Percentiles rank a stretch among this genome's conserved stretches.
Conservation (phyloP, 2,329 filamentous ascomycete species). For the Aspergillus pseudoviridinutans region DNA sequence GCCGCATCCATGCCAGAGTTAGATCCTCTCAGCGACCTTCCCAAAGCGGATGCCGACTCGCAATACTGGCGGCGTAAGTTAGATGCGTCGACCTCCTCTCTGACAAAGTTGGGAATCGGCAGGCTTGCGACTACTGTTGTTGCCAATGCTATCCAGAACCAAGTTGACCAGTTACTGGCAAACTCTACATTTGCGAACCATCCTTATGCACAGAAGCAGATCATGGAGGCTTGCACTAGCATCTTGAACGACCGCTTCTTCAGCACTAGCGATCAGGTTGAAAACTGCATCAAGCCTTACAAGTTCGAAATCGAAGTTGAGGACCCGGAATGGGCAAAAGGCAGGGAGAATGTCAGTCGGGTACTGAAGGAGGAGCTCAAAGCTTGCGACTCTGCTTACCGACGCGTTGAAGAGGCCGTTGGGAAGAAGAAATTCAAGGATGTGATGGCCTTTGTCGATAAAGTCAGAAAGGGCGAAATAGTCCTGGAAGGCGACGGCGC, state of each 20-base stretch:
- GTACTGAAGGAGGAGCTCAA: conserved; percentile 84
- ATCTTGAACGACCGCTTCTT: conserved; percentile 95
- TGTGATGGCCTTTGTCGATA: conserved; percentile 87
- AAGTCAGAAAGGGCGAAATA: conserved; percentile 79
- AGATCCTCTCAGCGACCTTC: conserved; percentile 71
- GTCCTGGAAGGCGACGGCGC: conserved; percentile 76
- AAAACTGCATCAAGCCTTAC: conserved; percentile 98
- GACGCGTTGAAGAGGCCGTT: conserved; percentile 69
- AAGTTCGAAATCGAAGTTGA: conserved; percentile 98
- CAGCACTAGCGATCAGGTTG: conserved; percentile 94
- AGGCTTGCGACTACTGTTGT: conserved; percentile 89
- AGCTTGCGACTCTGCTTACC: conserved; percentile 76
- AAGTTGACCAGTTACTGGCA: conserved; percentile 73
- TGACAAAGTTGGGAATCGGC: conserved; percentile 93
- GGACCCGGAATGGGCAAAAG: conserved; percentile 79
- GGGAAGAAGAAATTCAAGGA: conserved; percentile 83
- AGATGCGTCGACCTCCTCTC: conserved; percentile 80
- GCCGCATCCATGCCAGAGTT: conserved; percentile 61
- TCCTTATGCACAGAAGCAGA: conserved; percentile 88
- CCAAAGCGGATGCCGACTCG: conserved; percentile 79
- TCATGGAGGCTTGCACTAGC: conserved; percentile 80
- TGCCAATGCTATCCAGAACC: conserved; percentile 77
- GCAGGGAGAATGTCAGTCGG: conserved; percentile 73
- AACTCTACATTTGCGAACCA: conserved; percentile 84
- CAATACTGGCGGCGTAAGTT: conserved; percentile 92